These are phyloP conservation scores for Volvox africanus DNA, from an alignment of 139 green algal species.

Conservation along the genomic window DNA sequence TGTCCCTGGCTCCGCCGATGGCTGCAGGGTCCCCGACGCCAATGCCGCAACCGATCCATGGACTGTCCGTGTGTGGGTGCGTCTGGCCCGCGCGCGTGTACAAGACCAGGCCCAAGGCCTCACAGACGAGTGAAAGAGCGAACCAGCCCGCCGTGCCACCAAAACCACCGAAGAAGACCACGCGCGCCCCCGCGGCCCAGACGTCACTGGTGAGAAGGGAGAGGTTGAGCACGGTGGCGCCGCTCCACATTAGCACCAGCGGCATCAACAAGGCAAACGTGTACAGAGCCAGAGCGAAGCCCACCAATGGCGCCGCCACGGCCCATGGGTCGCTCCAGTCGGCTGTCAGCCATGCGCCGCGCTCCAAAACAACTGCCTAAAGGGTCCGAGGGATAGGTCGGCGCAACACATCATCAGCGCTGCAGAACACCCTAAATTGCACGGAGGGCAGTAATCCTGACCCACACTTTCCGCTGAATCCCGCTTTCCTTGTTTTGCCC, in stretches of 20 bases:
- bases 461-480: no score
- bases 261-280: conserved; percentile 78
- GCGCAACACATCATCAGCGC: no score
- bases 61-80: neutral
- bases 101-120: conserved; percentile 48
- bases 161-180: conserved; percentile 76
- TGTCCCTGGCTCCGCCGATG: neutral
- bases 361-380: conserved; percentile 62
- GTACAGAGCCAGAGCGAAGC: conserved; percentile 73
- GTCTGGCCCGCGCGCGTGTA: conserved; percentile 44
- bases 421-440: no score
- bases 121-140: conserved; percentile 14
- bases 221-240: conserved; percentile 83
- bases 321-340: conserved; percentile 28
- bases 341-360: conserved; percentile 6
- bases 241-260: conserved; percentile 63
- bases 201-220: conserved; percentile 82
- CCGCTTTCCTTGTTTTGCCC: no score
- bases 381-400: neutral
- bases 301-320: conserved; percentile 49
- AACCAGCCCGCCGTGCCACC: conserved; percentile 53
- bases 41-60: neutral
- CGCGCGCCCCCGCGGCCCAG: conserved; percentile 67
- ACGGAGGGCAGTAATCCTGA: no score
- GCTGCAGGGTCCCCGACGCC: no score